These are phyloP conservation scores for Blastobotrys illinoisensis DNA, from an alignment of 1,139 yeast species.

Conservation along the genomic window DNA sequence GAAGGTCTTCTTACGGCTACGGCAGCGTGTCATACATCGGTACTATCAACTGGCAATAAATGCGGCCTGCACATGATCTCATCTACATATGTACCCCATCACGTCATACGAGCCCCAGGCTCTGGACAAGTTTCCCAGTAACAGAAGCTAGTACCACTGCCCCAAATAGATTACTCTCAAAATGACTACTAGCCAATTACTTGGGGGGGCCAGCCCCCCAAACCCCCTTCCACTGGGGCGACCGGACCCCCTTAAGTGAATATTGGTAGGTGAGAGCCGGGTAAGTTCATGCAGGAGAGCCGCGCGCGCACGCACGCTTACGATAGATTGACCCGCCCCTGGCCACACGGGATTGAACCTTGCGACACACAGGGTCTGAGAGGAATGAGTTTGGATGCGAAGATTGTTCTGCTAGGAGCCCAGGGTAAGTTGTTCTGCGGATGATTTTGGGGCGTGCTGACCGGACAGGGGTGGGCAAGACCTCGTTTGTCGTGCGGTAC, in stretches of 20 bases:
- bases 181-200: too few relatives aligned
- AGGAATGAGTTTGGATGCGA: constrained; percentile 34
- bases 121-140: too few relatives aligned
- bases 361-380: not conserved
- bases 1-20: too few relatives aligned
- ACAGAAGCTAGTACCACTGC: too few relatives aligned
- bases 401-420: constrained; percentile 35
- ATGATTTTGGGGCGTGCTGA: not conserved
- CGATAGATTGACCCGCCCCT: not conserved
- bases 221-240: not conserved
- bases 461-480: constrained; percentile 77
- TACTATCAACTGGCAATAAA: too few relatives aligned
- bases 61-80: too few relatives aligned
- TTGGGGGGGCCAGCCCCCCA: too few relatives aligned
- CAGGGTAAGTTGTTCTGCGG: constrained; percentile 26
- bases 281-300: not conserved
- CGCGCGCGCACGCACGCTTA: not conserved
- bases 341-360: not conserved
- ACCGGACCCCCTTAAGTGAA: not conserved
- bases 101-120: too few relatives aligned
- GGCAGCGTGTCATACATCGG: too few relatives aligned
- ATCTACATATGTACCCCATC: too few relatives aligned
- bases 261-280: not conserved
- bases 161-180: too few relatives aligned
- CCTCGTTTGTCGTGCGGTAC: constrained; percentile 81